These are phyloP conservation scores for Parmales sp. DNA, from an alignment of 108 stramenopile species.

Conservation along the genomic window DNA sequence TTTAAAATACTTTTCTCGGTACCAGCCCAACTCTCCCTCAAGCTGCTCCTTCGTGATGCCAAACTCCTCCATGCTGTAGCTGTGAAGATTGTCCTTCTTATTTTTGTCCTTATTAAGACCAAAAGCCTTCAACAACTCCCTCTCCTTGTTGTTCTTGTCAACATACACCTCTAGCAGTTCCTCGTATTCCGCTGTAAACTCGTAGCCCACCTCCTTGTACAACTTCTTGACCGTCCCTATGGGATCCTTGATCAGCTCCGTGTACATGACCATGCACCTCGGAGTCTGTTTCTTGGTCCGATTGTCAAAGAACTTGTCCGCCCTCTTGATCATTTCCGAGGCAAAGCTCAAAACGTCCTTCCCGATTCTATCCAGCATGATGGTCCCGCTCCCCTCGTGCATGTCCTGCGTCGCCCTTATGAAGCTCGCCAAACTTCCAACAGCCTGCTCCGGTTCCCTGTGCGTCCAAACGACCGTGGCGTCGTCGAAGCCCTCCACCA, in stretches of 20 bases:
- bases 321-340: neutral
- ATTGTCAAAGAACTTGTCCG: neutral
- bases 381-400: neutral
- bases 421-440: neutral
- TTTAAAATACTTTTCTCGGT: neutral
- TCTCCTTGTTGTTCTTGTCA: constrained; percentile 8
- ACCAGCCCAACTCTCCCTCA: neutral
- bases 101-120: too few relatives aligned
- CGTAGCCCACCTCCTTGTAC: constrained; percentile 12
- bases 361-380: neutral
- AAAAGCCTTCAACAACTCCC: neutral
- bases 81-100: neutral
- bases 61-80: neutral
- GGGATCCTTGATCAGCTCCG: constrained; percentile 17
- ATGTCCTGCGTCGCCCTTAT: constrained; percentile 4
- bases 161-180: neutral
- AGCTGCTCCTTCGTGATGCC: neutral
- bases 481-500: constrained; percentile 18
- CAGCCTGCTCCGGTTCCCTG: constrained; percentile 7
- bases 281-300: neutral
- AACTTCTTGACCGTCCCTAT: constrained; percentile 10
- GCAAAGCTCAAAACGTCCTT: neutral
- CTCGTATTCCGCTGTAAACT: constrained; percentile 20
- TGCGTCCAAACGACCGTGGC: constrained; percentile 28
- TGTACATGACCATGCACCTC: constrained; percentile 13